Evolutionary conservation across 1,139 yeast species (phyloP).

Genomic region (Hyphopichia burtonii): DNA sequence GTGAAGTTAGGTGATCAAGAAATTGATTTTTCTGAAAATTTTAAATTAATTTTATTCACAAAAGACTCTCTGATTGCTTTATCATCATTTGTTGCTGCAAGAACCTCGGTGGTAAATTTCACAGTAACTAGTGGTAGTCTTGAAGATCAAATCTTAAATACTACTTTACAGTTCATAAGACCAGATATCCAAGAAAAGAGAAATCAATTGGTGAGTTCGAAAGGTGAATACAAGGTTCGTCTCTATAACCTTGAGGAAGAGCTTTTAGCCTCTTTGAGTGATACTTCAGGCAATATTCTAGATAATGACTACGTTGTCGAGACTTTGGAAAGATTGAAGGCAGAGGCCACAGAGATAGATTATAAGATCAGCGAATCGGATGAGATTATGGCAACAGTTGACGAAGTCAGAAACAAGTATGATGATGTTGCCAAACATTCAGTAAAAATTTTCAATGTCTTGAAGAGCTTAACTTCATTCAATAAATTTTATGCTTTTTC

Average conservation of each 20-base stretch:
- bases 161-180: constrained; percentile 51
- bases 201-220: constrained; percentile 49
- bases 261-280: constrained; percentile 57
- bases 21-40: constrained; percentile 66
- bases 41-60: constrained; percentile 60
- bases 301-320: constrained; percentile 63
- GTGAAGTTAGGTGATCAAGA: constrained; percentile 61
- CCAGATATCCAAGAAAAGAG: constrained; percentile 72
- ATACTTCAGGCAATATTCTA: constrained; percentile 59
- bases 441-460: constrained; percentile 47
- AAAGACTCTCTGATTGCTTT: constrained; percentile 52
- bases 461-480: constrained; percentile 42
- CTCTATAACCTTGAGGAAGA: constrained; percentile 60
- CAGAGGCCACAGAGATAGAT: constrained; percentile 57
- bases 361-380: constrained; percentile 54
- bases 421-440: constrained; percentile 56
- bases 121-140: constrained; percentile 67
- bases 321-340: constrained; percentile 64
- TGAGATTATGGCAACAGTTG: constrained; percentile 53
- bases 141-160: constrained; percentile 60
- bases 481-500: constrained; percentile 61
- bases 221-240: constrained; percentile 57
- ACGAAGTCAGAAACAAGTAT: constrained; percentile 45
- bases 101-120: constrained; percentile 68
- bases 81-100: constrained; percentile 56